Evolutionary conservation across 306 rosid genomes (phyloP).

Genomic region (Oemleria cerasiformis): DNA sequence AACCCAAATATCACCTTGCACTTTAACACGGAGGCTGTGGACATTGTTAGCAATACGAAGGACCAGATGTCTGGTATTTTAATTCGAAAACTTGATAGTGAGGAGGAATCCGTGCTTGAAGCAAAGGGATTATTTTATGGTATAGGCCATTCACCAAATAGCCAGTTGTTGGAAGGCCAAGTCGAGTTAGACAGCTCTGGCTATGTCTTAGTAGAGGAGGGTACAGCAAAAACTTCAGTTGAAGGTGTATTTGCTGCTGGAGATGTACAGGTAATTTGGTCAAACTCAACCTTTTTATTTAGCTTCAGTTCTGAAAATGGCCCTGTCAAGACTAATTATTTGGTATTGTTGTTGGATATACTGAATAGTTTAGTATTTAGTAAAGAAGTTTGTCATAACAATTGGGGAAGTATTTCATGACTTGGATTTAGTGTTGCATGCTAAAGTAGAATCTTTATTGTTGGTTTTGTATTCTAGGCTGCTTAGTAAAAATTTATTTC

Average conservation of each 20-base stretch:
- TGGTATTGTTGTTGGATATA: not conserved
- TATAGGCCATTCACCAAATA: constrained; percentile 90
- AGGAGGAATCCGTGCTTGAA: constrained; percentile 72
- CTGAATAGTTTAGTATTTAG: not conserved
- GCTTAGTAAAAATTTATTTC: not conserved
- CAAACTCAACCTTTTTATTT: not conserved
- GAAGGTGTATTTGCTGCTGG: constrained; percentile 96
- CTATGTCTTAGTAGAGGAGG: constrained; percentile 71
- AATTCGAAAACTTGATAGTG: constrained; percentile 58
- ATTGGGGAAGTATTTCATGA: not conserved
- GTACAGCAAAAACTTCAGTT: constrained; percentile 69
- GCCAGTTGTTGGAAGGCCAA: constrained; percentile 79
- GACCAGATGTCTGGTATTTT: constrained; percentile 89
- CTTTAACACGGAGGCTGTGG: constrained; percentile 88
- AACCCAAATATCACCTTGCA: constrained; percentile 83
- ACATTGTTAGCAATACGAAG: constrained; percentile 80
- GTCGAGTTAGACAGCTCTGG: constrained; percentile 74
- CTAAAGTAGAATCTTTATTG: not conserved
- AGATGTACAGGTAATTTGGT: constrained; percentile 78
- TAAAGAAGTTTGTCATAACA: not conserved
- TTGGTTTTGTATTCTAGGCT: not conserved
- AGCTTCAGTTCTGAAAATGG: not conserved
- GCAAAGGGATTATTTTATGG: constrained; percentile 94
- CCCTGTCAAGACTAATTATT: not conserved
- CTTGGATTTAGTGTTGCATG: not conserved